Evolutionary conservation across 192 early-diverging fungal species (phyloP), one percentile per base, ranked within the genome.

Genomic region (Lunasporangiospora selenospora): DNA sequence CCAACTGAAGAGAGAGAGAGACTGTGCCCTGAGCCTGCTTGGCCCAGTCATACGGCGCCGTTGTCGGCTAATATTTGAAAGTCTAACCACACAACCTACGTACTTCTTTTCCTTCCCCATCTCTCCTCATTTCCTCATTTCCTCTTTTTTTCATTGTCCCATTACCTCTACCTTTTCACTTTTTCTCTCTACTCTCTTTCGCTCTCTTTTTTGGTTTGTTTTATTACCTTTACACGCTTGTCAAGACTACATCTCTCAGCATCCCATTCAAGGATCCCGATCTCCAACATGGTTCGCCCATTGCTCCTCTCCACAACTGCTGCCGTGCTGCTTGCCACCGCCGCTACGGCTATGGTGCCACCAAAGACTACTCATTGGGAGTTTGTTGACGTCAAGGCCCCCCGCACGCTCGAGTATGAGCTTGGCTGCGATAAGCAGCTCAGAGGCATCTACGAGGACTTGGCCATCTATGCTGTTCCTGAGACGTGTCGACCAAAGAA

Each of bases 371-470:
- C 46, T 9, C 53, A 57, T 39, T 67, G 63, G 59, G 63, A 76
- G 34, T 49, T 67, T n/a, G 75, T 58, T 42, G 75, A 76, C 34
- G 37, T 40, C 6, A 51, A 46, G 11, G 27, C 29, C 16, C 58
- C 64, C 13, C 75, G 45, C 21, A 76, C 57, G 21, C 6, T 6
- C 16, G 64, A 61, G 24, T 57, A 65, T 36, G 63, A 76, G 37
- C 23, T 50, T 32, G 52, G 45, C 34, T 67, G 64, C 24, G 53
- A 46, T 6, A 63, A 62, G 42, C 54, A 73, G 37, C 61, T 73
- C 41, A 57, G 75, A 15, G 75, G 75, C 24, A 47, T 67, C 75
- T 76, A 76, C 33, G 75, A 63, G 41, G 57, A 62, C 42, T 57
- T 76, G 19, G 54, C 59, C 40, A 67, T 76, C 53, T 67, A 67